Evolutionary conservation across 2,329 filamentous ascomycete species (phyloP).

Genomic region (Exophiala spinifera): DNA sequence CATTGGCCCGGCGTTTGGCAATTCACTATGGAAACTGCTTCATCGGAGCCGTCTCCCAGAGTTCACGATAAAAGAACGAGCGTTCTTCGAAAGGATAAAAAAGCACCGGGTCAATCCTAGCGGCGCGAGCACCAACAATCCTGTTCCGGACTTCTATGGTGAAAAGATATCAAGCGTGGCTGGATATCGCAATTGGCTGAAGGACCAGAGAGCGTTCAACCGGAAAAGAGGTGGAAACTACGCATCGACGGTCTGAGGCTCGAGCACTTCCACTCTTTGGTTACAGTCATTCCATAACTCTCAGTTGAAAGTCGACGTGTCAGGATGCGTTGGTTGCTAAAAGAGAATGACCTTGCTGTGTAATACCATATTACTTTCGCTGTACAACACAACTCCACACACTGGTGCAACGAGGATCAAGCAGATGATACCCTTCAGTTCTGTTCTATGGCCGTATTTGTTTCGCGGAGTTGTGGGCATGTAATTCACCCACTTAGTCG

Average conservation of each 20-base stretch:
- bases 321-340: not conserved
- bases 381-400: constrained; percentile 21
- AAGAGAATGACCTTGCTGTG: constrained; percentile 8
- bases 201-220: constrained; percentile 96
- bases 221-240: constrained; percentile 62
- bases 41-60: constrained; percentile 56
- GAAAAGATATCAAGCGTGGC: constrained; percentile 95
- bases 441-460: too few relatives aligned
- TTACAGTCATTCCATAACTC: not conserved
- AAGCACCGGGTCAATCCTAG: constrained; percentile 88
- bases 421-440: not conserved
- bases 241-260: constrained; percentile 8
- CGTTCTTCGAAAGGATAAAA: constrained; percentile 90
- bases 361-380: constrained; percentile 21
- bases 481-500: too few relatives aligned
- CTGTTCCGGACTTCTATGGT: constrained; percentile 95
- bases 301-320: not conserved
- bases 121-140: constrained; percentile 84
- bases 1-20: constrained; percentile 77
- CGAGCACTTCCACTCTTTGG: not conserved
- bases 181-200: constrained; percentile 91
- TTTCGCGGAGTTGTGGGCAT: too few relatives aligned
- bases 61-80: constrained; percentile 72
- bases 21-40: constrained; percentile 70
- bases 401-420: constrained; percentile 14